Percentiles rank a stretch among this genome's conserved stretches.
Conservation (phyloP, 345 rosid genomes). For the Lepidium africanum region DNA sequence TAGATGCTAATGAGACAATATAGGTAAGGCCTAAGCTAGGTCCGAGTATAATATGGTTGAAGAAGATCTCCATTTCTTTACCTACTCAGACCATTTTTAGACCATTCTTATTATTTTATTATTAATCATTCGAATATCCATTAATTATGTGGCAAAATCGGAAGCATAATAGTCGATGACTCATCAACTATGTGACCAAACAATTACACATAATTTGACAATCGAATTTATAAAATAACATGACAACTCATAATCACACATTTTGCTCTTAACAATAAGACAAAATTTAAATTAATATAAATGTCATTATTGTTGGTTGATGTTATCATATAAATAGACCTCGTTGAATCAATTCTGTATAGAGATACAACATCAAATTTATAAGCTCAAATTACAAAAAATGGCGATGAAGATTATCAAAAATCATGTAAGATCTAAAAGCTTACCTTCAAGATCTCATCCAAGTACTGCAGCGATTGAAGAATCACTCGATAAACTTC, state of each 20-base stretch:
- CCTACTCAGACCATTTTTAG: conserved; percentile 20
- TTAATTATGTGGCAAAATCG: conserved; percentile 19
- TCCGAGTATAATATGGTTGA: conserved; percentile 21
- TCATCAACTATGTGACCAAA: conserved; percentile 21
- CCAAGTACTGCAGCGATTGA: conserved; percentile 46
- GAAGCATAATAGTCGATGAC: conserved; percentile 22
- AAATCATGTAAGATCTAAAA: conserved; percentile 48
- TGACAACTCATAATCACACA: conserved; percentile 23
- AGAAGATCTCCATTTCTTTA: conserved; percentile 24
- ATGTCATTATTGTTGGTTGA: conserved; percentile 14
- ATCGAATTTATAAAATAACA: conserved; percentile 3
- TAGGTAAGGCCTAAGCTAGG: background rate
- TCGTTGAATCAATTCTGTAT: background rate
- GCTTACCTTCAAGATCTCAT: conserved; percentile 75
- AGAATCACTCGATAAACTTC: conserved; percentile 43
- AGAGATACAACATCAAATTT: conserved; percentile 11
- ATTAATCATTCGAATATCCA: background rate
- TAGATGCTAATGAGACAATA: conserved; percentile 5
- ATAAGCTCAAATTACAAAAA: background rate
- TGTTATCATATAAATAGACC: conserved; percentile 14
- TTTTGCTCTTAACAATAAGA: background rate
- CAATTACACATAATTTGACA: conserved; percentile 20
- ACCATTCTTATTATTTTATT: conserved; percentile 18
- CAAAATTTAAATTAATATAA: background rate
- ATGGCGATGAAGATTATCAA: conserved; percentile 34